These are phyloP conservation scores for Fusarium odoratissimum DNA, from an alignment of 2,329 filamentous ascomycete genomes.

Conservation along the genomic window DNA sequence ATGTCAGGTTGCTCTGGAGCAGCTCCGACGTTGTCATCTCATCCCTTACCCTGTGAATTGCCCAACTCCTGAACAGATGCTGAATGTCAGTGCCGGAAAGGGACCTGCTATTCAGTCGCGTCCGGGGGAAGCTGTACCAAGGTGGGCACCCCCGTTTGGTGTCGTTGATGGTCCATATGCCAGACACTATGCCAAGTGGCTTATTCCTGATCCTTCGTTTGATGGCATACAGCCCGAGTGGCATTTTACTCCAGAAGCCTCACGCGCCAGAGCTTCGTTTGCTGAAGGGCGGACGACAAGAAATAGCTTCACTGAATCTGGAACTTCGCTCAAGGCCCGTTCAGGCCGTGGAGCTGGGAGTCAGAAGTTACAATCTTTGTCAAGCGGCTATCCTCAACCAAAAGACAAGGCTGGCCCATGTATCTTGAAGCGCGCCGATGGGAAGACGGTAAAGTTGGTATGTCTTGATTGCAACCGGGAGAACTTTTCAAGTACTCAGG, in stretches of 20 bases:
- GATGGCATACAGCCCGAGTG: constrained; percentile 72
- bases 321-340: constrained; percentile 61
- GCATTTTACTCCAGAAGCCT: constrained; percentile 55
- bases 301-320: constrained; percentile 68
- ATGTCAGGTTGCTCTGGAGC: constrained; percentile 92
- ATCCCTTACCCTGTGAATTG: constrained; percentile 86
- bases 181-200: constrained; percentile 94
- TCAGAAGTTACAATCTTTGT: constrained; percentile 75
- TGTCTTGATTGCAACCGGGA: constrained; percentile 89
- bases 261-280: constrained; percentile 57
- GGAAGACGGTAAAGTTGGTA: constrained; percentile 87
- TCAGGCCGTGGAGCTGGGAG: constrained; percentile 62
- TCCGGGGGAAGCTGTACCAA: constrained; percentile 73
- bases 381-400: constrained; percentile 76
- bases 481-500: constrained; percentile 95
- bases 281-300: constrained; percentile 82
- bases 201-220: constrained; percentile 88
- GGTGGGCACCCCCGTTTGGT: constrained; percentile 88
- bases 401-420: constrained; percentile 87
- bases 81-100: constrained; percentile 78
- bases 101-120: constrained; percentile 75
- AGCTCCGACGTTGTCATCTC: constrained; percentile 89
- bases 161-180: constrained; percentile 93
- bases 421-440: constrained; percentile 86
- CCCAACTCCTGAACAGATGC: constrained; percentile 73